A percentile compares a stretch with the other conserved stretches of the same genome.
phyloP scores from a whole-genome alignment of 176 grass and related monocot species.

The Oryza nivara region DNA sequence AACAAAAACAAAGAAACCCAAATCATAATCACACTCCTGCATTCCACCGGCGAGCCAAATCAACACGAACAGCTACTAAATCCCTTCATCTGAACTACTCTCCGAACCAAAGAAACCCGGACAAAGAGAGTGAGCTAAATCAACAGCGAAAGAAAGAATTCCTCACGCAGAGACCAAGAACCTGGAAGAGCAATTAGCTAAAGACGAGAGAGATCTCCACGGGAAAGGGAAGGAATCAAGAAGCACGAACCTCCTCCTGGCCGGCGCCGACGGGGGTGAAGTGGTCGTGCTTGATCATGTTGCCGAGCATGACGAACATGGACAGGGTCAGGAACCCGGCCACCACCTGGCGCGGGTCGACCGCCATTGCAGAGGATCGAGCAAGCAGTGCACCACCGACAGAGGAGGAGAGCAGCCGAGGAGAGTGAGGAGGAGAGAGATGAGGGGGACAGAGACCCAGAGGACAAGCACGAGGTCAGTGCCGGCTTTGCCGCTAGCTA shows the following conservation, averaged over 20 bases:
- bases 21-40: background rate
- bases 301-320: constrained; percentile 94
- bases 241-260: constrained; percentile 34
- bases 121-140: background rate
- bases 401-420: no score
- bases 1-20: background rate
- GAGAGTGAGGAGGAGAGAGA: background rate
- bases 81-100: background rate
- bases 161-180: background rate
- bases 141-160: background rate
- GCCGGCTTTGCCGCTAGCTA: background rate
- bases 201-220: background rate
- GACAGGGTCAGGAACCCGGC: constrained; percentile 74
- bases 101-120: background rate
- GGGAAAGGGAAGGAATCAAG: background rate
- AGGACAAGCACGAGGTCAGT: background rate
- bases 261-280: constrained; percentile 44
- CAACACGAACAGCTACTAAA: background rate
- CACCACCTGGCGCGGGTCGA: constrained; percentile 79
- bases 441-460: background rate
- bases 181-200: background rate
- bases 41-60: background rate
- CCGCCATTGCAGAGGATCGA: constrained; percentile 39
- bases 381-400: no score
- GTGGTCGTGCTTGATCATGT: constrained; percentile 86